Conservation (phyloP, 352 stramenopile species). For the Paralagenidium karlingii region DNA sequence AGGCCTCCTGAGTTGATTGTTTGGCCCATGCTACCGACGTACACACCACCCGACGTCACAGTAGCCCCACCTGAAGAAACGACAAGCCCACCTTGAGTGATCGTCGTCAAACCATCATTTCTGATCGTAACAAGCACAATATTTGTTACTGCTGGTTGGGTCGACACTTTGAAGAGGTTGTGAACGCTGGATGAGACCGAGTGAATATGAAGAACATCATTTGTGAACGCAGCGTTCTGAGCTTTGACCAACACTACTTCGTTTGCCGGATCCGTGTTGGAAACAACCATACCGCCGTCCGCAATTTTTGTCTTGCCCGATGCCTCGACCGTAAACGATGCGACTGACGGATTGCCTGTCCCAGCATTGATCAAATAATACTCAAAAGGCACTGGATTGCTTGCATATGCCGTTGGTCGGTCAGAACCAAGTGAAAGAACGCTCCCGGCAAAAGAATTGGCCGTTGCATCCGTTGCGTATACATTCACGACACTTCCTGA, state of each 20-base stretch:
- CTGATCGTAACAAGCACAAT: slow-evolving; percentile 25
- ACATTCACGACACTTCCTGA: slow-evolving; percentile 13
- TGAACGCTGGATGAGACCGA: slow-evolving; percentile 20
- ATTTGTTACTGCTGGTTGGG: slow-evolving; percentile 7
- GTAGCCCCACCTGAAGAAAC: slow-evolving; percentile 25
- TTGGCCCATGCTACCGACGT: slow-evolving; percentile 14
- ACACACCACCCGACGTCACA: slow-evolving; percentile 23
- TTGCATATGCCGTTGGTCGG: slow-evolving; percentile 12
- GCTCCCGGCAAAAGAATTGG: slow-evolving; percentile 16
- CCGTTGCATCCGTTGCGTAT: slow-evolving; percentile 7
- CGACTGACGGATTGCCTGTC: slow-evolving; percentile 8
- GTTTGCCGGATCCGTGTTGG: slow-evolving; percentile 10
- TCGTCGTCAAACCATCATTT: slow-evolving; percentile 29
- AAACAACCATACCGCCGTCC: slow-evolving; percentile 24
- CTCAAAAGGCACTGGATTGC: no score
- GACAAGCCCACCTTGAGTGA: slow-evolving; percentile 19
- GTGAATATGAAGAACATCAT: slow-evolving; percentile 21
- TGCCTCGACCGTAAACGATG: slow-evolving; percentile 27
- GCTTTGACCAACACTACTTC: slow-evolving; percentile 18
- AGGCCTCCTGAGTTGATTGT: slow-evolving; percentile 29
- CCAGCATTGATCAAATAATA: slow-evolving; percentile 22
- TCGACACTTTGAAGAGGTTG: slow-evolving; percentile 35
- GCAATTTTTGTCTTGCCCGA: slow-evolving; percentile 33
- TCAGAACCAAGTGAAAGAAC: slow-evolving; percentile 13
- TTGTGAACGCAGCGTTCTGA: slow-evolving; percentile 10